These are phyloP conservation scores for Volvox carteri DNA, from an alignment of 163 green algal genomes.

Conservation along the genomic window DNA sequence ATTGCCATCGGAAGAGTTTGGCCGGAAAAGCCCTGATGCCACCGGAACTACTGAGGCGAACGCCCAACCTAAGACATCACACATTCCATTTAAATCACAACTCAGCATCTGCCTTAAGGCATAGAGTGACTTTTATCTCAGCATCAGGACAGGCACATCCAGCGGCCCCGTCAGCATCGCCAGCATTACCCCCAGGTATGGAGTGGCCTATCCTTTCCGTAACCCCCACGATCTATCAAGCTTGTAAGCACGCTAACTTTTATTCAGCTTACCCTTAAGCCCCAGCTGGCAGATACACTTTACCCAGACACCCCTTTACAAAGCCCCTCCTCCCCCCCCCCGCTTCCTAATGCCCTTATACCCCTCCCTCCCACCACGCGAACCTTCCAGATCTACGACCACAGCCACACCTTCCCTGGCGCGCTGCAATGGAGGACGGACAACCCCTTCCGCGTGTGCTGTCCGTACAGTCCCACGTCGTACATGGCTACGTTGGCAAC, in stretches of 20 bases:
- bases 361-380: neutral
- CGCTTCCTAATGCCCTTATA: neutral
- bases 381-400: no score
- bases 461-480: slow-evolving; percentile 88
- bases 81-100: neutral
- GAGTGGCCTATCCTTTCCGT: no score
- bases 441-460: slow-evolving; percentile 72
- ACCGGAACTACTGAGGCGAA: neutral
- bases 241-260: no score
- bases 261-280: no score
- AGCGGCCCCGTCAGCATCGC: neutral
- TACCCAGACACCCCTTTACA: no score
- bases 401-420: no score
- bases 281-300: no score
- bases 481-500: slow-evolving; percentile 92
- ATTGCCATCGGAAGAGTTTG: neutral
- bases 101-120: neutral
- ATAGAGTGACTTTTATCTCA: neutral
- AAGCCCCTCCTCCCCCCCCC: neutral
- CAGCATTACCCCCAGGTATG: neutral
- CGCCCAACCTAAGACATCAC: neutral
- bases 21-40: neutral
- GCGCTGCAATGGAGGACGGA: slow-evolving; percentile 22
- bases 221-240: no score
- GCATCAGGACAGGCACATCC: neutral